phyloP scores from a whole-genome alignment of 768 basidiomycete species.

The Trametes maxima region DNA sequence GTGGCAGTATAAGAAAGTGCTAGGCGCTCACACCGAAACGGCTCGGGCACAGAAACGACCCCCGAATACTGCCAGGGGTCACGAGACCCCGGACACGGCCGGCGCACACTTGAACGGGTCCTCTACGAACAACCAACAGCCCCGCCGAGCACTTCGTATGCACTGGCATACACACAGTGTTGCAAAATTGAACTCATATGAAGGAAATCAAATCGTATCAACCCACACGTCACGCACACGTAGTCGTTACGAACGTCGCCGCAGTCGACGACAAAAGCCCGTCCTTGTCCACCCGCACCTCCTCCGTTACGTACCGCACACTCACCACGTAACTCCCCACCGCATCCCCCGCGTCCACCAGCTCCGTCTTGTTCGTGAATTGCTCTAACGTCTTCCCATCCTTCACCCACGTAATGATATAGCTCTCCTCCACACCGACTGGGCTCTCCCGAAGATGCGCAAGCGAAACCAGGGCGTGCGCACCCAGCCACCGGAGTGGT shows the following conservation, averaged over 20 bases:
- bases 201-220: too few species aligned
- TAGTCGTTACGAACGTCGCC: conserved; percentile 3
- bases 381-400: conserved; percentile 46
- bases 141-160: too few species aligned
- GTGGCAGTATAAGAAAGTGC: too few species aligned
- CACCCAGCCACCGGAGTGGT: conserved; percentile 20
- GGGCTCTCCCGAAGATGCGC: conserved; percentile 53
- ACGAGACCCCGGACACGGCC: too few species aligned
- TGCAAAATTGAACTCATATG: too few species aligned
- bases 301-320: conserved; percentile 56
- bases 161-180: too few species aligned
- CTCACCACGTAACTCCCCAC: conserved; percentile 47
- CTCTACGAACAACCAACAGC: too few species aligned
- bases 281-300: conserved; percentile 54
- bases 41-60: too few species aligned
- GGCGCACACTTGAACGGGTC: too few species aligned
- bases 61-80: too few species aligned
- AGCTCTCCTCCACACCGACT: conserved; percentile 44
- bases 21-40: too few species aligned
- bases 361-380: conserved; percentile 52
- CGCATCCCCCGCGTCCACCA: conserved; percentile 40
- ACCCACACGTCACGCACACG: background rate
- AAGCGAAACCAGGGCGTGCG: conserved; percentile 56
- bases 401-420: conserved; percentile 58
- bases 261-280: conserved; percentile 31